These are phyloP conservation scores for Petunia secreta DNA, from an alignment of 257 asterid species.

Conservation along the genomic window DNA sequence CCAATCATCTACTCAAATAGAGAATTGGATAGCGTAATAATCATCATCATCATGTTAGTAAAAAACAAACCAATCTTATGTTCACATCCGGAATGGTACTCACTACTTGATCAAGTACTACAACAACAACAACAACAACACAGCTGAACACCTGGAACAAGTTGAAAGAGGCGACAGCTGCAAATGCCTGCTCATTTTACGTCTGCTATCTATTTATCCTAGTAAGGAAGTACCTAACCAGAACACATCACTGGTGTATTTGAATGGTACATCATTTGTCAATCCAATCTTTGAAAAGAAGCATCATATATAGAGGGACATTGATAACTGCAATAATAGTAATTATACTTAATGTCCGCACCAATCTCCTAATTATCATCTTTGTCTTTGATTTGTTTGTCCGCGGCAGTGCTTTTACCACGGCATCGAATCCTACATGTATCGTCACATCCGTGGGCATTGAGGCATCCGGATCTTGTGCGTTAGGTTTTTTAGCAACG, in stretches of 20 bases:
- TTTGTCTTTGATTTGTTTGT: constrained; percentile 51
- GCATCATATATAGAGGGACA: constrained; percentile 75
- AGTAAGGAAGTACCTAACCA: not conserved
- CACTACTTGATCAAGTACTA: not conserved
- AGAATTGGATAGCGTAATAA: not conserved
- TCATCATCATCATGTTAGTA: not conserved
- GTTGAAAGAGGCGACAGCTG: not conserved
- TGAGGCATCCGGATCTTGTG: constrained; percentile 39
- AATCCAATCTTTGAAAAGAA: constrained; percentile 92
- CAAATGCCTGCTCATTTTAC: not conserved
- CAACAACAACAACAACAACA: not conserved
- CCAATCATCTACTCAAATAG: not conserved
- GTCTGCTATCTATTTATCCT: not conserved
- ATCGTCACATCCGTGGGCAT: constrained; percentile 50
- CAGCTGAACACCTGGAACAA: not conserved
- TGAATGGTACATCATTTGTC: constrained; percentile 53
- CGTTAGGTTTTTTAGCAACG: constrained; percentile 56
- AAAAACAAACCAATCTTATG: not conserved
- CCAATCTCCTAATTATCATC: constrained; percentile 61
- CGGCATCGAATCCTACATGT: constrained; percentile 47
- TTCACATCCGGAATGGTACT: not conserved
- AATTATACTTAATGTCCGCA: constrained; percentile 54
- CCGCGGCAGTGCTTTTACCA: constrained; percentile 38
- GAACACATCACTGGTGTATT: constrained; percentile 17
- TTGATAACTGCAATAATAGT: constrained; percentile 69